These are phyloP conservation scores for Ustilago cynodontis DNA, from an alignment of 1,284 basidiomycete species.

Conservation along the genomic window DNA sequence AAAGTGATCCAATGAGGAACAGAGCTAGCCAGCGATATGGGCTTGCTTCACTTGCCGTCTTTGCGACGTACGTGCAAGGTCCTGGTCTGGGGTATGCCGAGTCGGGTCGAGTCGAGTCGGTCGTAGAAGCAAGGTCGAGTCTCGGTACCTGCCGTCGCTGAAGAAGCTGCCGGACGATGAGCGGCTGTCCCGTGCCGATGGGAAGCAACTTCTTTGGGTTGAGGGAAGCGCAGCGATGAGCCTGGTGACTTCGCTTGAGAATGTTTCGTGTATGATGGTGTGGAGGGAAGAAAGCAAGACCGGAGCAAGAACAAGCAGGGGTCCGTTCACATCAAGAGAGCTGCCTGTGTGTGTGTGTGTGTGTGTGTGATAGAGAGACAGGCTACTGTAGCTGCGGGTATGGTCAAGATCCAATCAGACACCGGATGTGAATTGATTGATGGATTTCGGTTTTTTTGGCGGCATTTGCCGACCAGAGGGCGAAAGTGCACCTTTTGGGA, in stretches of 20 bases:
- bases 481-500: background rate
- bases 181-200: background rate
- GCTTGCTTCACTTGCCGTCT: background rate
- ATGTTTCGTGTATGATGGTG: background rate
- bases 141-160: background rate
- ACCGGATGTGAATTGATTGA: conserved; percentile 4
- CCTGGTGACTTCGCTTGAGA: background rate
- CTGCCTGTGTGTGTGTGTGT: background rate
- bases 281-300: background rate
- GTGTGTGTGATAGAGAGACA: background rate
- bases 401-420: conserved; percentile 18
- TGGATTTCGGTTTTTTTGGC: background rate
- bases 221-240: background rate
- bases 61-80: background rate
- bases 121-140: background rate
- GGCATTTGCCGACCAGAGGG: background rate
- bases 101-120: background rate
- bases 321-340: conserved; percentile 11
- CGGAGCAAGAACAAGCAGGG: conserved; percentile 2
- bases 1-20: background rate
- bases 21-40: background rate
- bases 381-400: background rate
- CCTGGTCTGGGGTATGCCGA: background rate
- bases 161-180: background rate
- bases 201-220: too few relatives aligned